Evolutionary conservation across 2,329 filamentous ascomycete species (phyloP), one percentile per base, ranked within the genome.

Genomic region (Xylaria sp.): DNA sequence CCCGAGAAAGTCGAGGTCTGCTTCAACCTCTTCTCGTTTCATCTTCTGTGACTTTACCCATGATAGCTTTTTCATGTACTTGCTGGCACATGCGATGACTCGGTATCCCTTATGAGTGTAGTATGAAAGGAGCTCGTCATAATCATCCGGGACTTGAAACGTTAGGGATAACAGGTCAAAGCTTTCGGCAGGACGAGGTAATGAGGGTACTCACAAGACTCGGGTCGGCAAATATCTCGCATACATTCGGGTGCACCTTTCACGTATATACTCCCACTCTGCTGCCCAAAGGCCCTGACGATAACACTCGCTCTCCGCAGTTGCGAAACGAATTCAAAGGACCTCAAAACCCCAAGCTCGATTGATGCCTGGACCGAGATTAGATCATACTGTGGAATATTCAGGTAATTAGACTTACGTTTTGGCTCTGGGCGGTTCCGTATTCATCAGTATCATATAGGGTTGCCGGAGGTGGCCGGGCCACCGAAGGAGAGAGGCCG

Each of bases 201-300:
- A 39, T 34, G 18, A 16, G 21, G 26, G 39, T 54, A 78, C 86
- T 78, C 68, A 90, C 87, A 91, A 71, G 85, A 93, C 61, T 92
- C 89, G 1, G 89, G 80, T 9, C 83, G 82, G 72, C 94, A 99
- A 39, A 99, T 97, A 19, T 94, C 91, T 61, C 88, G 90, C 88
- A 99, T 96, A 64, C 91, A 93, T 72, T 99, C 94, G 1, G 94
- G 94, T 6, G 95, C 94, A 26, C 94, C 94, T 72, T 99, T 99
- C 57, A 97, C 93, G 70, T 91, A 99, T 39, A 97, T 83, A 63
- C 92, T 89, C 41, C 88, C 92, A 57, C 90, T 92, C 63, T 86
- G 87, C 57, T 91, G 86, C 4, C 92, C 91, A 69, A 96, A 96
- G 44, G 91, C 89, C 50, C 92, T 85, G 16, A 97, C 92, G 57